Base-by-base conservation (phyloP, 2,329 filamentous ascomycete genomes). In the Madurella fahalii region DNA sequence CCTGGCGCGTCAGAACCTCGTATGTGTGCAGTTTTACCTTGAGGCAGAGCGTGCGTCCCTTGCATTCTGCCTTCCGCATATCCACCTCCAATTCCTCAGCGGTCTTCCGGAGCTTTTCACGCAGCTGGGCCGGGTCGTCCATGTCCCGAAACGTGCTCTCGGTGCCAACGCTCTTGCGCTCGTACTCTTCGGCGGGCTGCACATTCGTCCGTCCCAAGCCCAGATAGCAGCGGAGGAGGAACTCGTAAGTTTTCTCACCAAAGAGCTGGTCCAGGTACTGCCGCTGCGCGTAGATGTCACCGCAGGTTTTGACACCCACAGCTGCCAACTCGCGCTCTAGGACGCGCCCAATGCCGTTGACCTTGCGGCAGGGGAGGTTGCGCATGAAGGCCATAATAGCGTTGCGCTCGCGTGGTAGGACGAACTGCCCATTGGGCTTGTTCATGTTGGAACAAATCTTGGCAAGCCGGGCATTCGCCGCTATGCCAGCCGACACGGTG, bases 371-470 rank as follows among this genome's bases (percentile, higher is more conserved):
- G 0, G 92, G 86, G 20, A 99, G 75, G 31, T 86, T 80, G 11
- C 80, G 79, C 87, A 97, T 96, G 67, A 96, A 97, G 0, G 79
- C 74, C 81, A 97, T 84, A 56, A 99, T 90, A 1, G 83, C 79
- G 25, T 75, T 72, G 9, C 92, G 80, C 40, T 95, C 86, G 50
- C 80, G 88, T 0, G 86, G 79, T 1, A 97, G 75, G 9, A 82
- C 73, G 63, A 87, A 97, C 67, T 97, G 94, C 0, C 94, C 94
- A 63, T 99, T 95, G 0, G 94, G 94, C 67, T 99, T 99, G 71
- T 97, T 96, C 69, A 87, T 83, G 67, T 99, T 96, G 16, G 90
- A 95, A 64, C 88, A 90, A 32, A 99, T 96, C 71, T 99, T 99
- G 31, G 94, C 93, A 13, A 99, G 77, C 67, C 91, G 93, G 0